phyloP scores from a whole-genome alignment of 164 flowering plant genomes.

The Vitis vinifera region ASM3070453v1 NC_081811.1:24219001-24219500 shows the following conservation, averaged over 20 bases:
- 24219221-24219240: neutral
- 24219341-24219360: conserved; percentile 13
- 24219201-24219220: conserved; percentile 20
- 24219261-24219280: conserved; percentile 9
- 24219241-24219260: conserved; percentile 7
- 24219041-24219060: conserved; percentile 36
- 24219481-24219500: neutral
- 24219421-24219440: conserved; percentile 8
- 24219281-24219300: conserved; percentile 28
- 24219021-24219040: conserved; percentile 32
- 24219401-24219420: conserved; percentile 21
- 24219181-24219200: conserved; percentile 14
- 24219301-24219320: conserved; percentile 22
- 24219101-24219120: conserved; percentile 27
- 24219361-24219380: neutral
- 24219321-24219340: conserved; percentile 8
- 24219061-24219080: conserved; percentile 21
- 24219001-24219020: neutral
- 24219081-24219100: conserved; percentile 30
- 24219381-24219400: neutral
- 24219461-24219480: conserved; percentile 4
- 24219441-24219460: neutral
- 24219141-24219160: conserved; percentile 21
- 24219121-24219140: conserved; percentile 10
- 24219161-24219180: conserved; percentile 14